Base-by-base conservation (phyloP, 1,284 basidiomycete genomes). In the Ceratobasidium sp. region DNA sequence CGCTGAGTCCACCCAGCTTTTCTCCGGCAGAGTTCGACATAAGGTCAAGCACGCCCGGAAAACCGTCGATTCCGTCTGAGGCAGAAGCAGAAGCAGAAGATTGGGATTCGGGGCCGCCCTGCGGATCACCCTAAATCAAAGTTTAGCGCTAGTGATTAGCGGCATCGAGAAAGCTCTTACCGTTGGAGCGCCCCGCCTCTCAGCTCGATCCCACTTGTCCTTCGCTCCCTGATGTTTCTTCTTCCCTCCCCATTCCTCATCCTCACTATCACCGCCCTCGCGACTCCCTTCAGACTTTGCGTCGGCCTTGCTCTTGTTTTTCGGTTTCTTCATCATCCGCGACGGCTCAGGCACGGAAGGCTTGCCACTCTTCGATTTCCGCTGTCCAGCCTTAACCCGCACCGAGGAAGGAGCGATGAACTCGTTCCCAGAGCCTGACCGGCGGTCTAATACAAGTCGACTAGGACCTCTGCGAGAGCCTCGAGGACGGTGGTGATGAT, bases 361-460 rank as follows among this genome's bases (percentile, higher is more conserved):
- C 23, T 23, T 7, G 18, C 49, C 21, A 21, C 21, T 23, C 16
- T 28, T 44, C 35, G 26, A 13, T 28, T 43, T 26, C 38, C n/a
- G 9, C 41, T 61, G 16, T 13, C 46, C 26, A 28, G n/a, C 7
- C 23, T 61, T 46, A 3, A 58, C 32, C 11, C 54, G 52, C 21
- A 58, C 26, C 23, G 66, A 69, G 2, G 44, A 21, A 16, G 66
- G 66, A 2, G 54, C 66, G 21, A 69, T 58, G 43, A 69, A 58
- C 13, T 41, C 57, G 54, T 47, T 43, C 16, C n/a, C 38, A 28
- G 21, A 8, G 2, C 41, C n/a, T 21, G 18, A 18, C 2, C 23
- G 32, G 6, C n/a, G 16, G n/a, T 30, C 44, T 8, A 18, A 18
- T 38, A 18, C 35, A 26, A 69, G 54, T 26, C 52, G 66, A 8